These are phyloP conservation scores for Metarhizium guizhouense DNA, from an alignment of 2,329 filamentous ascomycete species.

Conservation along the genomic window DNA sequence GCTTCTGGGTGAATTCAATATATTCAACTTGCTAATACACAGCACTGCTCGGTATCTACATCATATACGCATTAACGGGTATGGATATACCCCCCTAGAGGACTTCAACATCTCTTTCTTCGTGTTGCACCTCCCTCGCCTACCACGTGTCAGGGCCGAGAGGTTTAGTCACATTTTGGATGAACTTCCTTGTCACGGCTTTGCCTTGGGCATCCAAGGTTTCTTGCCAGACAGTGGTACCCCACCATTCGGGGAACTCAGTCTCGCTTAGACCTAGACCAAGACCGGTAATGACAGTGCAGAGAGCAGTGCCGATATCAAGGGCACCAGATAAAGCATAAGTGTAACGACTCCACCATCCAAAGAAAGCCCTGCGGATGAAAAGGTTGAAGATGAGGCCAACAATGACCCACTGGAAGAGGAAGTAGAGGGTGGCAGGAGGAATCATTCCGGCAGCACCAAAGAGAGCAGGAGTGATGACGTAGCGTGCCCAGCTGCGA, in stretches of 20 bases:
- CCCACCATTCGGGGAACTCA: conserved; percentile 42
- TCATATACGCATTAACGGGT: not conserved
- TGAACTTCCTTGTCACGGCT: conserved; percentile 19
- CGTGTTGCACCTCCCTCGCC: not conserved
- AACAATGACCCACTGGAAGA: conserved; percentile 45
- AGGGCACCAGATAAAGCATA: conserved; percentile 50
- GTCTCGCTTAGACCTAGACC: conserved; percentile 36
- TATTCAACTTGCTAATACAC: not conserved
- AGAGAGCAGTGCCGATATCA: conserved; percentile 49
- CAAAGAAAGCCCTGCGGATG: conserved; percentile 38
- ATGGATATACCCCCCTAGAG: not conserved
- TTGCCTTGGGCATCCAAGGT: conserved; percentile 21
- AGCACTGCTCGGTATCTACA: conserved; percentile 2
- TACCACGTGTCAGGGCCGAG: conserved; percentile 20
- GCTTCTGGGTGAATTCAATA: not conserved
- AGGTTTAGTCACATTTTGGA: conserved; percentile 16
- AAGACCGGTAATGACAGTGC: conserved; percentile 42
- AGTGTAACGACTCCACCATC: conserved; percentile 51
- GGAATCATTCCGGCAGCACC: conserved; percentile 40
- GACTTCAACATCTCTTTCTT: not conserved
- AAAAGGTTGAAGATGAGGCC: conserved; percentile 47
- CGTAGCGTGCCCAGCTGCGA: conserved; percentile 34
- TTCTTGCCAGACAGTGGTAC: conserved; percentile 16
- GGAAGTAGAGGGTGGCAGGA: conserved; percentile 46
- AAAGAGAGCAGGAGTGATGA: conserved; percentile 46